phyloP scores from a whole-genome alignment of 345 rosid species.

The Lagerstroemia speciosa region DNA sequence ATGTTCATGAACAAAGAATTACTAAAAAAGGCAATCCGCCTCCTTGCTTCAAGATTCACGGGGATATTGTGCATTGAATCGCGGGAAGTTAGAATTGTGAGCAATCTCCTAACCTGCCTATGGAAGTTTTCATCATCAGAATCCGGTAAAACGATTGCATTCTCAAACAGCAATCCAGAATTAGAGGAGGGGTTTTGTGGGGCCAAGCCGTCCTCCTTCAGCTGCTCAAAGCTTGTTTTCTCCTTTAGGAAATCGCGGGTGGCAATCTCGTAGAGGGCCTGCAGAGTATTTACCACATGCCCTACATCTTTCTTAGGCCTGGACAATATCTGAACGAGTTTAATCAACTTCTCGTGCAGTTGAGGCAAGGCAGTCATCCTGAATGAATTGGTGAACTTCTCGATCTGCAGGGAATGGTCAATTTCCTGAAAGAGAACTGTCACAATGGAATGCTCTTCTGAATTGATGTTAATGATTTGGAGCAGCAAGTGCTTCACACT shows the following conservation, averaged over 20 bases:
- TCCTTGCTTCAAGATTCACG: conserved; percentile 82
- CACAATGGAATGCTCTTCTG: conserved; percentile 77
- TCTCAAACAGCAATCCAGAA: conserved; percentile 69
- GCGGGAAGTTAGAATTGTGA: conserved; percentile 76
- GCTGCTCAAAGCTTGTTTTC: conserved; percentile 52
- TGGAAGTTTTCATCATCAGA: conserved; percentile 57
- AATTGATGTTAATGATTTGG: conserved; percentile 50
- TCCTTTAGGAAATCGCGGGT: conserved; percentile 67
- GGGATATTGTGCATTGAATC: conserved; percentile 88
- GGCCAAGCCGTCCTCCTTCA: conserved; percentile 63
- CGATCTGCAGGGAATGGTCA: conserved; percentile 53
- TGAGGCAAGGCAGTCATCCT: conserved; percentile 62
- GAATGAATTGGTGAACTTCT: conserved; percentile 72
- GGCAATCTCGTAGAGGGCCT: conserved; percentile 84
- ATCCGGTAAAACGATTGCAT: conserved; percentile 69
- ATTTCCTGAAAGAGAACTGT: conserved; percentile 76
- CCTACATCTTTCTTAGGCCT: conserved; percentile 43
- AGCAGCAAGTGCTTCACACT: conserved; percentile 66
- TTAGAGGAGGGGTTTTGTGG: too few species aligned
- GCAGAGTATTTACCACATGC: conserved; percentile 72
- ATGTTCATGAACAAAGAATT: conserved; percentile 94
- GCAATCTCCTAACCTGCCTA: conserved; percentile 80
- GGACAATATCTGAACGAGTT: conserved; percentile 49
- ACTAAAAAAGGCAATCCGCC: conserved; percentile 92
- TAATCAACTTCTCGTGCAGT: conserved; percentile 60